Conservation (phyloP, 2,329 filamentous ascomycete genomes). For the Volutella citrinella region DNA sequence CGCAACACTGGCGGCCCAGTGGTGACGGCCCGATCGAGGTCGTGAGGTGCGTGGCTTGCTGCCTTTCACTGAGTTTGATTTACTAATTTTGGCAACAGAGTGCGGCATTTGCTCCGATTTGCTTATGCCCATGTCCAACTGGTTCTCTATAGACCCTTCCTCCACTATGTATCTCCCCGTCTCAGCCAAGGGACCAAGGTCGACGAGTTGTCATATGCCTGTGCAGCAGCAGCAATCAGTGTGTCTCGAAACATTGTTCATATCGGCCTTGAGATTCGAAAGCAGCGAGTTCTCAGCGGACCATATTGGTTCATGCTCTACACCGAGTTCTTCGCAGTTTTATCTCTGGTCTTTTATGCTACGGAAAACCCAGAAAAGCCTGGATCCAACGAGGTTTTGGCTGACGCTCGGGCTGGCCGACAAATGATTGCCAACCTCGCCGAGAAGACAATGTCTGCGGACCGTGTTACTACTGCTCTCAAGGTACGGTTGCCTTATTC, state of each 20-base stretch:
- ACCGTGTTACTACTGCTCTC: constrained; percentile 76
- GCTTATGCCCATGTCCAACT: constrained; percentile 82
- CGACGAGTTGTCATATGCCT: constrained; percentile 78
- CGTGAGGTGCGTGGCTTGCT: constrained; percentile 69
- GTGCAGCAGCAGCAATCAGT: constrained; percentile 59
- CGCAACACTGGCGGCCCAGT: constrained; percentile 74
- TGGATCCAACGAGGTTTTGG: constrained; percentile 74
- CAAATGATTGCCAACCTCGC: constrained; percentile 78
- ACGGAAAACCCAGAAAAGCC: constrained; percentile 75
- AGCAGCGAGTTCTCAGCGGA: constrained; percentile 70
- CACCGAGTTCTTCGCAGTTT: constrained; percentile 76
- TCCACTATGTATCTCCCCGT: constrained; percentile 75
- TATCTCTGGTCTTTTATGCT: constrained; percentile 77
- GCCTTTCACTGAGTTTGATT: too few relatives aligned
- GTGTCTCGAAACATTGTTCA: constrained; percentile 73
- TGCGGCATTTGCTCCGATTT: constrained; percentile 75
- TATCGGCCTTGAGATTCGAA: constrained; percentile 75
- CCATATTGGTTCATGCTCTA: constrained; percentile 88
- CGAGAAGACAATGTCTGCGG: constrained; percentile 82
- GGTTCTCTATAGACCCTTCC: constrained; percentile 77
- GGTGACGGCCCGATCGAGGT: constrained; percentile 72
- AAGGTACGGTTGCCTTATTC: constrained; percentile 51
- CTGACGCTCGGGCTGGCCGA: constrained; percentile 80
- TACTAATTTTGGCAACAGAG: too few relatives aligned
- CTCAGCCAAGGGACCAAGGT: constrained; percentile 53